These are phyloP conservation scores for Dendryphion nanum DNA, from an alignment of 2,329 filamentous ascomycete genomes.

Conservation along the genomic window DNA sequence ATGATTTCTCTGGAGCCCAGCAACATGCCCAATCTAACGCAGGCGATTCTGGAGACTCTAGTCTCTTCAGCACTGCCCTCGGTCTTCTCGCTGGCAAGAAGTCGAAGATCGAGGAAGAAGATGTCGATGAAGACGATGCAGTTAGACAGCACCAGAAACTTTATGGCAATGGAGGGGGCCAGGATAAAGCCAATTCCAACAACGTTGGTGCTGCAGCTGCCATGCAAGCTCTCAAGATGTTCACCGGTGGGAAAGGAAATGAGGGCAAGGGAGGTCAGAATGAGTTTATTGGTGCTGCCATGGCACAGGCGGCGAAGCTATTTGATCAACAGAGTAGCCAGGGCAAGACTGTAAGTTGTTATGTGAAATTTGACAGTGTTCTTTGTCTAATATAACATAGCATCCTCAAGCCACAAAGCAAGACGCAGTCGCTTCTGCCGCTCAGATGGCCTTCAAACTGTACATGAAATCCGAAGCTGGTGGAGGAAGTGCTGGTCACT, in stretches of 20 bases:
- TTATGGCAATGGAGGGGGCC: conserved; percentile 56
- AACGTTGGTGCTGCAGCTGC: conserved; percentile 68
- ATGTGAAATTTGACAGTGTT: background rate
- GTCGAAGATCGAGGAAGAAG: conserved; percentile 49
- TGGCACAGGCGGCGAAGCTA: conserved; percentile 82
- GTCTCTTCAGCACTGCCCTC: conserved; percentile 58
- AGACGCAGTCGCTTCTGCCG: conserved; percentile 73
- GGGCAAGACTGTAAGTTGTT: conserved; percentile 53
- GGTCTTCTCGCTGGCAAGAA: conserved; percentile 56
- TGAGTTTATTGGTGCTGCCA: conserved; percentile 79
- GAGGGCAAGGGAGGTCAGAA: conserved; percentile 61
- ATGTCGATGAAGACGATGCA: conserved; percentile 64
- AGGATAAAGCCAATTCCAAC: conserved; percentile 45
- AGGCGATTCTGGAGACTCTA: conserved; percentile 48
- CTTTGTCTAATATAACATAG: conserved; percentile 12
- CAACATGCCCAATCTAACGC: conserved; percentile 56
- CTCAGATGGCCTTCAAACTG: conserved; percentile 86
- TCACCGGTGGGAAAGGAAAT: conserved; percentile 55
- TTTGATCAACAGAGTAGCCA: conserved; percentile 59
- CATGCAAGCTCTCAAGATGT: conserved; percentile 79
- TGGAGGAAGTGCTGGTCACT: conserved; percentile 35
- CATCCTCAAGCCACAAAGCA: conserved; percentile 69
- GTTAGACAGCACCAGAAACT: conserved; percentile 73
- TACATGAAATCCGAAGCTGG: conserved; percentile 74
- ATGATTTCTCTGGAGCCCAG: conserved; percentile 56